These are phyloP conservation scores for Tulasnella calospora DNA, from an alignment of 768 basidiomycete species.

Conservation along the genomic window DNA sequence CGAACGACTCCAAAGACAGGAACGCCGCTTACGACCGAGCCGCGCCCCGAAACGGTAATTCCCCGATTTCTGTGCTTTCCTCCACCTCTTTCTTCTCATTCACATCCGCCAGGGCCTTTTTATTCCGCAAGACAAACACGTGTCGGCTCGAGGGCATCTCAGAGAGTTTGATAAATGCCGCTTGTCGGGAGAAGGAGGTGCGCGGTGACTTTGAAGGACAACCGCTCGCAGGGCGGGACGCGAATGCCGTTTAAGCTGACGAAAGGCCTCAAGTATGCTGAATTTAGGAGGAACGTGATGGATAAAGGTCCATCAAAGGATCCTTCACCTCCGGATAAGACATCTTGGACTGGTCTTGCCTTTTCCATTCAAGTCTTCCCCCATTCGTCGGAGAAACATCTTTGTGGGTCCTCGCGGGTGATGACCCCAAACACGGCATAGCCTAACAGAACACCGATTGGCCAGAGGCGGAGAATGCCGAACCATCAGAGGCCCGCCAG, in stretches of 20 bases:
- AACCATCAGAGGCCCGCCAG: background rate
- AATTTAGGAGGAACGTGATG: background rate
- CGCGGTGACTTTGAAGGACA: background rate
- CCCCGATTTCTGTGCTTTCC: background rate
- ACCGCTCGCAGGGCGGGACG: background rate
- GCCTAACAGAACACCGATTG: background rate
- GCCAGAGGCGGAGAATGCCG: background rate
- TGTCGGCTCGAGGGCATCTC: background rate
- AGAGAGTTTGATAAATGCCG: too few relatives aligned
- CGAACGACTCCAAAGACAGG: background rate
- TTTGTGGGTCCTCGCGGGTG: background rate
- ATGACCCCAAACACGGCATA: background rate
- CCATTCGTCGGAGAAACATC: background rate
- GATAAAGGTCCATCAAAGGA: background rate
- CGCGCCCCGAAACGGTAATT: background rate
- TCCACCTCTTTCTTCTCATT: background rate
- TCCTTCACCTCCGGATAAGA: background rate
- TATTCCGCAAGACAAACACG: background rate
- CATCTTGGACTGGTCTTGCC: background rate
- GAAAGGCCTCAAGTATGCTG: background rate
- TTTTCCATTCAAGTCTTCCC: background rate
- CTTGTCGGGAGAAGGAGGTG: too few relatives aligned
- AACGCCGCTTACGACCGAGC: background rate
- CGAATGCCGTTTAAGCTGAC: background rate
- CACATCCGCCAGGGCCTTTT: background rate